Percentiles rank a stretch among this genome's conserved stretches.
Evolutionary conservation across 768 basidiomycete genomes (phyloP).

Genomic region (Amanita rimosa): DNA sequence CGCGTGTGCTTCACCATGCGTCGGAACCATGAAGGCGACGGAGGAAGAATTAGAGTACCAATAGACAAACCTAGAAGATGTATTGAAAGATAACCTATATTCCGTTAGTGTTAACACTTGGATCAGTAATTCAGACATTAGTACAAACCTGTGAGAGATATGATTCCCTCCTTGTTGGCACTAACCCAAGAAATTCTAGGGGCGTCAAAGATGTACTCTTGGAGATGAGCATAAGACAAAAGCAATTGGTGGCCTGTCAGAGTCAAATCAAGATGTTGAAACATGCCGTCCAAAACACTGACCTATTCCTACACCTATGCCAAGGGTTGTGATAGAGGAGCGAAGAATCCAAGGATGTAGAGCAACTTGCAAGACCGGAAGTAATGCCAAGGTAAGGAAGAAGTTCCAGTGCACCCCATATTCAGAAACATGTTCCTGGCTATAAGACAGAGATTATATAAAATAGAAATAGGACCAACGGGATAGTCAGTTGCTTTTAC

Average conservation of each 20-base stretch:
- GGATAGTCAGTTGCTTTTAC: slow-evolving; percentile 95
- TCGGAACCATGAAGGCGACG: slow-evolving; percentile 63
- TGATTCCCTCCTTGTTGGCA: slow-evolving; percentile 87
- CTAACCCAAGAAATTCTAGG: slow-evolving; percentile 55
- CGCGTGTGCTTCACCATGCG: slow-evolving; percentile 29
- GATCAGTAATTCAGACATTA: not conserved
- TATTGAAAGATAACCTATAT: slow-evolving; percentile 76
- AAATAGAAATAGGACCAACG: slow-evolving; percentile 24
- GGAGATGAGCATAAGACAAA: slow-evolving; percentile 44
- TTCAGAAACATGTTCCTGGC: slow-evolving; percentile 86
- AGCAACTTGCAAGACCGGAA: slow-evolving; percentile 63
- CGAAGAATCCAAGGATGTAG: slow-evolving; percentile 54
- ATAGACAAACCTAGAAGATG: slow-evolving; percentile 77
- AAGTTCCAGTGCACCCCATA: slow-evolving; percentile 99
- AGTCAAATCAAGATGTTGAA: not conserved
- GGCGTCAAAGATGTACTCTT: slow-evolving; percentile 53
- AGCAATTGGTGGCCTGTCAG: slow-evolving; percentile 60
- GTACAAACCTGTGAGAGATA: slow-evolving; percentile 55
- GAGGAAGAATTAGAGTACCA: slow-evolving; percentile 73
- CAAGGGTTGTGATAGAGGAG: slow-evolving; percentile 52
- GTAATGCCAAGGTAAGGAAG: slow-evolving; percentile 81
- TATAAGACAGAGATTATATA: not conserved
- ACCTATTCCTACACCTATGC: slow-evolving; percentile 49
- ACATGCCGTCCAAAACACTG: not conserved
- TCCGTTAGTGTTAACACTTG: not conserved